Evolutionary conservation across 2,329 filamentous ascomycete species (phyloP).

Genomic region (Phaeosphaeriaceae sp.): DNA sequence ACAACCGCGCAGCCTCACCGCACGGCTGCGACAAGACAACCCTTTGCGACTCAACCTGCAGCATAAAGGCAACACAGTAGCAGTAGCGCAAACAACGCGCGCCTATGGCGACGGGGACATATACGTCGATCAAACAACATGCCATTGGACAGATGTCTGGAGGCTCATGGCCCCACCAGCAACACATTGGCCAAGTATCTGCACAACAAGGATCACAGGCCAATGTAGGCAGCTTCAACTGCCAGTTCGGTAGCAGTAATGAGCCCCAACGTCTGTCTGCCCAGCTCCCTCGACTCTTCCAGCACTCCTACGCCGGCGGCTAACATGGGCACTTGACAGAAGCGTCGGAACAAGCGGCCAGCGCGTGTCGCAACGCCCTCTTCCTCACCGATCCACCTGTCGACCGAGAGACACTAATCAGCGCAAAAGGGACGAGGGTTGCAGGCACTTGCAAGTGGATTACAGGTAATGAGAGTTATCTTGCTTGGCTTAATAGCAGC

Average conservation of each 20-base stretch:
- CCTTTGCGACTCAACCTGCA: too few species aligned
- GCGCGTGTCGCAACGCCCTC: conserved; percentile 7
- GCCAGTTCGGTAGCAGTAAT: background rate
- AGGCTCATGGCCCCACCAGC: background rate
- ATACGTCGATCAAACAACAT: conserved; percentile 34
- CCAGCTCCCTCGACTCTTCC: too few species aligned
- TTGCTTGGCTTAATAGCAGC: conserved; percentile 17
- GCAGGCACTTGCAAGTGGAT: conserved; percentile 38
- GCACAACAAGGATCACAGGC: background rate
- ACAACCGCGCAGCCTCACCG: too few species aligned
- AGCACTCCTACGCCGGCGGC: background rate
- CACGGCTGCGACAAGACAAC: too few species aligned
- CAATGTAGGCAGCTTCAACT: background rate
- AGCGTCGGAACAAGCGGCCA: too few species aligned
- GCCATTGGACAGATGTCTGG: background rate
- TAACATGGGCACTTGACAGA: too few species aligned
- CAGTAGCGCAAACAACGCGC: too few species aligned
- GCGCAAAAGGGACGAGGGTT: background rate
- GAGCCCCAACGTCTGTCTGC: too few species aligned
- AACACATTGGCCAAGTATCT: background rate
- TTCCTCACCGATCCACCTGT: conserved; percentile 11
- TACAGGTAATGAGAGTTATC: conserved; percentile 8
- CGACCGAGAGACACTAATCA: conserved; percentile 10
- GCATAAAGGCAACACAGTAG: too few species aligned
- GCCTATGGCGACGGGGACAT: conserved; percentile 18